Evolutionary conservation across 139 green algal species (phyloP).

Genomic region (Tetradesmus obliquus): DNA sequence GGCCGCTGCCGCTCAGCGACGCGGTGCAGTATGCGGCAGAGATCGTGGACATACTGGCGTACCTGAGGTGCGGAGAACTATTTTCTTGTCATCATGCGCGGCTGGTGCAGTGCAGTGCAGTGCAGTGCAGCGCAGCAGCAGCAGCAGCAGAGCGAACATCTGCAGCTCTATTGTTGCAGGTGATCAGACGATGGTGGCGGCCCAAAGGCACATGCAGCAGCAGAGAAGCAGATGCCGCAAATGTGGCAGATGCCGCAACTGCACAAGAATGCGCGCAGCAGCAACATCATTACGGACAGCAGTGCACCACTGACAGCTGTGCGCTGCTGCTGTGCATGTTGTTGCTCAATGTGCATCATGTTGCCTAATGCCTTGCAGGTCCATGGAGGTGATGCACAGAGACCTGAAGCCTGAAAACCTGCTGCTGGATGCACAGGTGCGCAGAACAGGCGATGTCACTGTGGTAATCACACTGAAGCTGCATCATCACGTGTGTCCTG

Average conservation of each 20-base stretch:
- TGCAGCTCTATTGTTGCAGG: neutral
- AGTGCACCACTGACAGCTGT: too few species aligned
- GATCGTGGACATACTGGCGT: slow-evolving; percentile 83
- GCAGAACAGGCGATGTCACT: too few species aligned
- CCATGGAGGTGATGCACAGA: slow-evolving; percentile 42
- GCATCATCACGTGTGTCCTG: too few species aligned
- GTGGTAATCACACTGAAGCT: too few species aligned
- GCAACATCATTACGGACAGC: too few species aligned
- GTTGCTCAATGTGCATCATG: neutral
- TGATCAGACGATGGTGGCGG: neutral
- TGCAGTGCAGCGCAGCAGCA: neutral
- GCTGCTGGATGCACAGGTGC: slow-evolving; percentile 57
- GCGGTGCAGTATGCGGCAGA: slow-evolving; percentile 63
- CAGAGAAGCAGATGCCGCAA: too few species aligned
- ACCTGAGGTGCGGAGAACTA: slow-evolving; percentile 58
- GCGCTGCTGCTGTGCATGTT: neutral
- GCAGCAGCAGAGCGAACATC: neutral
- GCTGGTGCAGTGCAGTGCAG: neutral
- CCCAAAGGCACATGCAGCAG: too few species aligned
- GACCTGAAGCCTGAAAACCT: slow-evolving; percentile 96
- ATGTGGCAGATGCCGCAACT: too few species aligned
- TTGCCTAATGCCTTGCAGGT: neutral
- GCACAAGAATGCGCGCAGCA: too few species aligned
- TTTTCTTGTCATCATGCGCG: neutral
- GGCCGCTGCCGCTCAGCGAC: slow-evolving; percentile 33